Conservation (phyloP, 257 asterid species). For the Penstemon eatonii region DNA sequence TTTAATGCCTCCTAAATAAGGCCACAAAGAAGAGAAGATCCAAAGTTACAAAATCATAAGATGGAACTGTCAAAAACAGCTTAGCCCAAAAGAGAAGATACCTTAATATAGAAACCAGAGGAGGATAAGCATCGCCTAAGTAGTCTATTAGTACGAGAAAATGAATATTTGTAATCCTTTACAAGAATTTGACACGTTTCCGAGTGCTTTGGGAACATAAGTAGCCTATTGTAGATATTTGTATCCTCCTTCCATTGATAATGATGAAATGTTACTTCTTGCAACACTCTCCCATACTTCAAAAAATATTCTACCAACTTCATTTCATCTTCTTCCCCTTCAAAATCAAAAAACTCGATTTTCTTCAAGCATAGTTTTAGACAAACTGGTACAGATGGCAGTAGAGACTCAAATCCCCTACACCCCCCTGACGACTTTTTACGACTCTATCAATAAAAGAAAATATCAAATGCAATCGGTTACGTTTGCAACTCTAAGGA, state of each 20-base stretch:
- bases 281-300: not conserved
- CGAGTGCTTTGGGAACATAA: not conserved
- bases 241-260: not conserved
- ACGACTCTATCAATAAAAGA: not conserved
- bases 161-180: not conserved
- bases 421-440: not conserved
- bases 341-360: not conserved
- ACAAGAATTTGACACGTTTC: not conserved
- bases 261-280: not conserved
- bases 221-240: not conserved
- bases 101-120: no score
- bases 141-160: no score
- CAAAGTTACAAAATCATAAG: no score
- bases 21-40: no score
- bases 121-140: no score
- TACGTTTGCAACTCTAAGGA: not conserved
- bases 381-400: not conserved
- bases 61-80: no score
- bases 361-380: conserved; percentile 1
- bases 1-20: no score
- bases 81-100: no score
- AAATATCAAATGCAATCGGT: no score
- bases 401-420: not conserved
- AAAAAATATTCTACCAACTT: not conserved
- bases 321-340: conserved; percentile 5